phyloP scores from a whole-genome alignment of 257 asterid genomes.

The Haberlea rhodopensis region DNA sequence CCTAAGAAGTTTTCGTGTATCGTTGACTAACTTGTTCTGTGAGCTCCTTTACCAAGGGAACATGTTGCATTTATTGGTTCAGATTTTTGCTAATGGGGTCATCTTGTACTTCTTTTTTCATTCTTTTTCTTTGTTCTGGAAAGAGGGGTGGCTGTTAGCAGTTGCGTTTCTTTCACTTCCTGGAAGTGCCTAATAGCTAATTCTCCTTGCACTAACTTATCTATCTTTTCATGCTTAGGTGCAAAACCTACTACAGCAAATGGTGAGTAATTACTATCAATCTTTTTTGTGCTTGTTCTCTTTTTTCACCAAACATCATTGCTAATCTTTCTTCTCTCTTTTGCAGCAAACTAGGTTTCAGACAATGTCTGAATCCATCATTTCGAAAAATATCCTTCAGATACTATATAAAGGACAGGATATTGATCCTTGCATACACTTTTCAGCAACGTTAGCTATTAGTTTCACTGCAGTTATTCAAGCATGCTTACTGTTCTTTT shows the following conservation, averaged over 20 bases:
- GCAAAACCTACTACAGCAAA: conserved; percentile 84
- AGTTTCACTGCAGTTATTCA: neutral
- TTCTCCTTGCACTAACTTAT: conserved; percentile 23
- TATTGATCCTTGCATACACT: neutral
- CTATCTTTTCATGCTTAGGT: conserved; percentile 44
- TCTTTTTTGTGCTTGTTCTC: neutral
- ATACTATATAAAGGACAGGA: neutral
- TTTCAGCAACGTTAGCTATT: neutral
- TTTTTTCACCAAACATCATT: conserved; percentile 10
- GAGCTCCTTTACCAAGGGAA: neutral
- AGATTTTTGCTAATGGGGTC: neutral
- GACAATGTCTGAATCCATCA: conserved; percentile 87
- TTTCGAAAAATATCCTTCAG: conserved; percentile 79
- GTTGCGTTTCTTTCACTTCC: neutral
- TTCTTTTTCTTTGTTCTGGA: conserved; percentile 2
- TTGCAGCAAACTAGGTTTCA: conserved; percentile 93
- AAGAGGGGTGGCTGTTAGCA: neutral
- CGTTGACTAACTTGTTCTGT: neutral
- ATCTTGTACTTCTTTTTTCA: neutral
- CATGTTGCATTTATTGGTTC: neutral
- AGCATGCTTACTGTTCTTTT: neutral
- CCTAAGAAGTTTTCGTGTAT: neutral
- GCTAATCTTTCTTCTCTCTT: conserved; percentile 23
- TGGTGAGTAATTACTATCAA: conserved; percentile 47
- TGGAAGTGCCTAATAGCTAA: conserved; percentile 1